Evolutionary conservation across 345 rosid species (phyloP).

Genomic region (Corchorus capsularis): DNA sequence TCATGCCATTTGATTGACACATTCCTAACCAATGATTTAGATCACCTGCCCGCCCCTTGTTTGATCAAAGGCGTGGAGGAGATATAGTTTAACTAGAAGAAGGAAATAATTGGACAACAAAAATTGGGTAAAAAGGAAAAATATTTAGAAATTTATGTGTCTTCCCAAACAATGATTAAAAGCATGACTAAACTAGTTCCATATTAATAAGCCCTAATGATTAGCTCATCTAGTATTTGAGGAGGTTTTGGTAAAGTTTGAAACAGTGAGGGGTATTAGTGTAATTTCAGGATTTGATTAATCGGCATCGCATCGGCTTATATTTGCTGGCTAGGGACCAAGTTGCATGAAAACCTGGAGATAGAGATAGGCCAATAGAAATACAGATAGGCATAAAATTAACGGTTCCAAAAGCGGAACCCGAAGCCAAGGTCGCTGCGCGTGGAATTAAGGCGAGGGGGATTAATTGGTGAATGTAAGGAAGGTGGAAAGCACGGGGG

Average conservation of each 20-base stretch:
- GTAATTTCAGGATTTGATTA: neutral
- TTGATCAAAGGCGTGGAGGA: neutral
- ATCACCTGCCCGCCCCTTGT: neutral
- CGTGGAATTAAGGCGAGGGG: neutral
- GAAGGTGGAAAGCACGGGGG: neutral
- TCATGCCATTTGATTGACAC: slow-evolving; percentile 1
- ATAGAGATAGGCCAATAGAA: slow-evolving; percentile 9
- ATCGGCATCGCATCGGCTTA: neutral
- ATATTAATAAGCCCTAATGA: neutral
- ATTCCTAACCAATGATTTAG: slow-evolving; percentile 11
- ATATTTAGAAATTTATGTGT: neutral
- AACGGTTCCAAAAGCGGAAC: neutral
- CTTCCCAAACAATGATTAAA: neutral
- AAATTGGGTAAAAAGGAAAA: neutral
- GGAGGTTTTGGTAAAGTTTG: neutral
- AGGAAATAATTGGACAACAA: too few relatives aligned
- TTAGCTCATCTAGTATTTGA: neutral
- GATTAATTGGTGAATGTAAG: neutral
- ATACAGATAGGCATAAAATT: neutral
- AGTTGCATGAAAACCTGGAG: slow-evolving; percentile 23
- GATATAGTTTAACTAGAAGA: neutral
- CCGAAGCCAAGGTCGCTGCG: neutral
- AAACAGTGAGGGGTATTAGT: neutral
- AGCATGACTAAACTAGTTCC: neutral
- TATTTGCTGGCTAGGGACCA: neutral